Conservation (phyloP, 768 basidiomycete species). For the Calocybe cyanea region DNA sequence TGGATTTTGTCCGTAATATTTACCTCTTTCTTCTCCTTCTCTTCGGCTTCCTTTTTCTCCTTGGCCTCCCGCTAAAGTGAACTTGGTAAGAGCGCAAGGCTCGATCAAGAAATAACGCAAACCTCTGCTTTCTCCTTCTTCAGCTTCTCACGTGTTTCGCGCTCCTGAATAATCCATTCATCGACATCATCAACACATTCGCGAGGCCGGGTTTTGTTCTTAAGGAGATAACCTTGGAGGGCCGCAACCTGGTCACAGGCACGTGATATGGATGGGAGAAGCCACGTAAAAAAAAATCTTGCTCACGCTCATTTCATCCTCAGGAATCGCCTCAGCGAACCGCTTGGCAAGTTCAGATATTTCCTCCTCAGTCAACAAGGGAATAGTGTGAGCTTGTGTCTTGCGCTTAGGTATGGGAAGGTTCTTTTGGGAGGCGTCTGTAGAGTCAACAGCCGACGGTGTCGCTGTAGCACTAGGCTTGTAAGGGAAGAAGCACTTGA, state of each 20-base stretch:
- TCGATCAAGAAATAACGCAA: constrained; percentile 7
- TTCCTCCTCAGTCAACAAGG: constrained; percentile 71
- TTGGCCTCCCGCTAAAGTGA: constrained; percentile 66
- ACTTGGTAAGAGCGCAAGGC: constrained; percentile 15
- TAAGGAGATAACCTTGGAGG: constrained; percentile 82
- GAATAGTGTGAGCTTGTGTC: constrained; percentile 51
- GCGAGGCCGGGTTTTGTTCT: constrained; percentile 86
- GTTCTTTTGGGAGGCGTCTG: constrained; percentile 61
- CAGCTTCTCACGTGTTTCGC: constrained; percentile 78
- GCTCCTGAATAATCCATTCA: constrained; percentile 77
- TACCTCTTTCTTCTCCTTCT: constrained; percentile 52
- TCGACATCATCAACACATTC: constrained; percentile 80
- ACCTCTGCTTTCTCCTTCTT: constrained; percentile 75
- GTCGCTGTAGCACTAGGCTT: constrained; percentile 30
- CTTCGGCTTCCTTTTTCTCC: constrained; percentile 75
- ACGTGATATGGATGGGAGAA: constrained; percentile 2
- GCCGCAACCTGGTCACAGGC: constrained; percentile 57
- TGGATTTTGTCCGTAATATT: not conserved
- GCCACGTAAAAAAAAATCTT: too few relatives aligned
- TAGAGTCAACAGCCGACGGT: constrained; percentile 15
- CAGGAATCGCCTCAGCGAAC: constrained; percentile 80
- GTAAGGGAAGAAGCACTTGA: constrained; percentile 91
- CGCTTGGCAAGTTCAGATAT: constrained; percentile 74
- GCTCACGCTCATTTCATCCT: constrained; percentile 81
- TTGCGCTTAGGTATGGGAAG: constrained; percentile 67